Base-by-base conservation (phyloP, 805 yeast genomes). In the Starmerella etchellsii region DNA sequence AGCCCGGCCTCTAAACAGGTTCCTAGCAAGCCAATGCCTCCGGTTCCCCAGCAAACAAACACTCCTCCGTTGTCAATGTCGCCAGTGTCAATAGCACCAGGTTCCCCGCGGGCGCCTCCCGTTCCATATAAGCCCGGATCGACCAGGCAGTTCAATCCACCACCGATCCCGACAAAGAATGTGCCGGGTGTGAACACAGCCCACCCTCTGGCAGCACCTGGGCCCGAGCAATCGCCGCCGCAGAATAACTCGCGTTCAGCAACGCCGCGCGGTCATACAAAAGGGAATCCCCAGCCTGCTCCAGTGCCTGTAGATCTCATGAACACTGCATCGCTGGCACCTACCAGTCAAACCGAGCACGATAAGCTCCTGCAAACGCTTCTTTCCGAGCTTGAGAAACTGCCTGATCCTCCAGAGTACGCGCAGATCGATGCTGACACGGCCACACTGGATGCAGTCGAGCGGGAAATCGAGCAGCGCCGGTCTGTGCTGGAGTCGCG, bases 251-350 rank as follows among this genome's bases (percentile, higher is more conserved):
- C 30, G 16, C 16, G 11, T n/a, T 14, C 14, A 8, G 25, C 42
- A 10, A 27, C 15, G 15, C 30, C 14, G 14, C n/a, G n/a, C n/a
- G n/a, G n/a, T n/a, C n/a, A n/a, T n/a, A n/a, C n/a, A n/a, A n/a
- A n/a, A n/a, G n/a, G n/a, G n/a, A n/a, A n/a, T n/a, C n/a, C n/a
- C n/a, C n/a, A n/a, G n/a, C n/a, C 30, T n/a, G 16, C n/a, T 27
- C 30, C 8, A 27, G 30, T n/a, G 30, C n/a, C 30, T n/a, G 16
- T 30, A 8, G 39, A 36, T 16, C 34, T 36, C 4, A 29, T 36
- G 34, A 30, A 30, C 24, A 15, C 18, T 13, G 6, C 24, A 5
- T 35, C 39, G 16, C 3, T 30, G 6, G 6, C 32, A 16, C 7
- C 30, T 14, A 6, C 30, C 16, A 8, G 8, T 6, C 32, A 30